Evolutionary conservation across 768 basidiomycete genomes (phyloP), one percentile per base, ranked within the genome.

Genomic region (Psilocybe cyanescens): DNA sequence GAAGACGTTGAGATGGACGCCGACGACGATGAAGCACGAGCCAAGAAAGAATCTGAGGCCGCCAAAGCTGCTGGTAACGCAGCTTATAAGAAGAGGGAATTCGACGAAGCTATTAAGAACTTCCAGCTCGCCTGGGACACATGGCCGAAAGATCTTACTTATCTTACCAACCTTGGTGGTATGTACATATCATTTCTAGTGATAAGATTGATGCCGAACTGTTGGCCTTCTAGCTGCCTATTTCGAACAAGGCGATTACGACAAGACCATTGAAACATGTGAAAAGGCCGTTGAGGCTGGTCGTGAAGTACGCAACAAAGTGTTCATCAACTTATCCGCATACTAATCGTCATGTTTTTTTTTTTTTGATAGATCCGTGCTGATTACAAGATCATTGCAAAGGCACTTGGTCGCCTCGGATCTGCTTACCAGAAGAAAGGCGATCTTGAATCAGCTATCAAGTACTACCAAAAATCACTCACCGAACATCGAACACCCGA

Each of bases 211-310:
- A 24, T 41, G n/a, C 16, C 41, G n/a, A 47, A 45, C 50, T 31
- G 47, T 51, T 44, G 55, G 51, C 28, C 53, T 28, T 60, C 52
- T 71, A 90, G 97, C 97, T 59, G 95, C 88, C 7, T 92, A 96
- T 76, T 95, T 95, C 69, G 97, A 99, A 78, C 84, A 97, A 74
- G 94, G 90, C 8, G 89, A 99, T 37, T 98, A 89, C 69, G 91
- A 94, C 76, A 90, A 92, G 72, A 86, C 87, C 59, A 96, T 99
- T 68, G 91, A 95, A 73, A 86, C 87, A 0, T 96, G 94, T 73
- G 89, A 97, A 70, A 96, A 94, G 76, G 97, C 97, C n/a, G 91
- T 94, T 47, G 97, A 99, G 11, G 93, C 98, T 71, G 97, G 95
- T 33, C 90, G 96, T 62, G 83, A 80, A 61, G 90, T 92, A 67